Evolutionary conservation across 495 filamentous ascomycete species (phyloP).

Genomic region (Neurospora intermedia): DNA sequence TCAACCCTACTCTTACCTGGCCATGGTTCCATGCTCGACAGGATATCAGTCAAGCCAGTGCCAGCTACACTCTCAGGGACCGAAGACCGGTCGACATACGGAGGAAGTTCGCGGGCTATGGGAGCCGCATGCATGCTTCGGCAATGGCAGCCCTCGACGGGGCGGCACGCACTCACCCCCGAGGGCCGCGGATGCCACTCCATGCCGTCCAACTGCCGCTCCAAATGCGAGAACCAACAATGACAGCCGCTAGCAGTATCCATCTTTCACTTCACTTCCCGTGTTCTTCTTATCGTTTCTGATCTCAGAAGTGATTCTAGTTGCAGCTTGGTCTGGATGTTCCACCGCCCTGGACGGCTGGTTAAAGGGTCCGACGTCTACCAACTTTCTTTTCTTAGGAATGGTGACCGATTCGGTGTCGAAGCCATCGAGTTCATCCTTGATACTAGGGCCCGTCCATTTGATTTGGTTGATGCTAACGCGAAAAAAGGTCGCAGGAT

Average conservation of each 20-base stretch:
- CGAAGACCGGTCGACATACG: background rate
- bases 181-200: background rate
- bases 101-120: background rate
- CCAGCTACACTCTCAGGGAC: background rate
- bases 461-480: background rate
- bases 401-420: background rate
- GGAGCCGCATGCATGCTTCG: background rate
- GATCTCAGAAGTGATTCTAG: background rate
- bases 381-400: background rate
- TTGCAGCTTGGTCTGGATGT: background rate
- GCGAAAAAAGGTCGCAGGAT: background rate
- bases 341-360: background rate
- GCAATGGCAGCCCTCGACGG: background rate
- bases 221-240: background rate
- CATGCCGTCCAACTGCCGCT: background rate
- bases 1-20: background rate
- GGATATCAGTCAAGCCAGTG: background rate
- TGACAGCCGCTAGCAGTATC: background rate
- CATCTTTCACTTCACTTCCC: background rate
- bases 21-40: background rate
- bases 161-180: background rate
- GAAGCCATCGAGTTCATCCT: background rate
- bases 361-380: background rate
- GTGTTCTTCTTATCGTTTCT: background rate
- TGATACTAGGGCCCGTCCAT: background rate